phyloP scores from a whole-genome alignment of 2,329 filamentous ascomycete genomes.

The Pseudogymnoascus sp. region DNA sequence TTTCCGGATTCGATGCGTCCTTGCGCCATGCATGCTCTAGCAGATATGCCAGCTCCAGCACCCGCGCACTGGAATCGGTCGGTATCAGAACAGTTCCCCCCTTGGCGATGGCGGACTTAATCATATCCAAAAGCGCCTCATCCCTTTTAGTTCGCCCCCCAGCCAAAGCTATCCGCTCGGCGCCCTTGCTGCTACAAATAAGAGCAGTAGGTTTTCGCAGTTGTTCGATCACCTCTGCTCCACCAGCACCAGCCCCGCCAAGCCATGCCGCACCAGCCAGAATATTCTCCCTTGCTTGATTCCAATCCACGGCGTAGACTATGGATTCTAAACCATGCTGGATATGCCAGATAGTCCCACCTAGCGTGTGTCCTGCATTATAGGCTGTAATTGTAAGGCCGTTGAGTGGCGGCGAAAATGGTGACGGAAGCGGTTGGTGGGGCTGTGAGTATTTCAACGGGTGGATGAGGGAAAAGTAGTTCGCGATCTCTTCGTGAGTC shows the following conservation, averaged over 20 bases:
- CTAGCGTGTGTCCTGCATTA: slow-evolving; percentile 89
- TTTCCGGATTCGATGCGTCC: slow-evolving; percentile 45
- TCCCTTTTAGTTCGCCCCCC: slow-evolving; percentile 75
- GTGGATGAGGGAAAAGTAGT: slow-evolving; percentile 84
- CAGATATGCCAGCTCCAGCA: slow-evolving; percentile 84
- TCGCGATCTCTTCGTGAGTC: slow-evolving; percentile 77
- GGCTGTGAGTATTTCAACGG: slow-evolving; percentile 95
- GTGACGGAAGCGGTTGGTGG: slow-evolving; percentile 77
- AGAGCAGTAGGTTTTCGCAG: slow-evolving; percentile 87
- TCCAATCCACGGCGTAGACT: slow-evolving; percentile 97
- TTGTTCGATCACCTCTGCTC: slow-evolving; percentile 87
- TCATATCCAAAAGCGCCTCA: slow-evolving; percentile 73
- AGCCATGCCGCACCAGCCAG: slow-evolving; percentile 91
- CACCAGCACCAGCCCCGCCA: slow-evolving; percentile 68
- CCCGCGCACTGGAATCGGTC: slow-evolving; percentile 88
- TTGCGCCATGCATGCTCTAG: slow-evolving; percentile 85
- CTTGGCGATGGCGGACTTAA: slow-evolving; percentile 66
- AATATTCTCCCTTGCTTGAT: slow-evolving; percentile 92
- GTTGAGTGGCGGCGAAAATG: slow-evolving; percentile 80
- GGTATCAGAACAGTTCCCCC: slow-evolving; percentile 91
- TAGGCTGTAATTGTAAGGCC: slow-evolving; percentile 93
- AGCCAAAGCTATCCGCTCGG: slow-evolving; percentile 59
- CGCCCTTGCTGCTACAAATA: slow-evolving; percentile 80
- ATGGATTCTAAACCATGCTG: slow-evolving; percentile 95
- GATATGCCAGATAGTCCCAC: slow-evolving; percentile 98